Base-by-base conservation (phyloP, 345 rosid species). In the Rhodamnia argentea region DNA sequence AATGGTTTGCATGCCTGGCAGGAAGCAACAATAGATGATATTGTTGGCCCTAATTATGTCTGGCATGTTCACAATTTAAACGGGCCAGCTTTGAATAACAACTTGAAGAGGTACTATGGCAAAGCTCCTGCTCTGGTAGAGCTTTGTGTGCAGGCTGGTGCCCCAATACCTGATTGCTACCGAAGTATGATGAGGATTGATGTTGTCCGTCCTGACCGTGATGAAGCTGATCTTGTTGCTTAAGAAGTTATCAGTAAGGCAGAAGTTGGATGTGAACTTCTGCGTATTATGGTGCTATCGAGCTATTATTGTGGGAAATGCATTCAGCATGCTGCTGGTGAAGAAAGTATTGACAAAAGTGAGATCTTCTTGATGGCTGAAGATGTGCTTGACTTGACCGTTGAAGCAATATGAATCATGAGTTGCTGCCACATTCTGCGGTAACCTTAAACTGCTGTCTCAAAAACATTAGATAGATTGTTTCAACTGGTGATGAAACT, bases 1-100 rank as follows among this genome's bases (percentile, higher is more conserved):
- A 90, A 95, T 44, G 97, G 99, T 85, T 89, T 94, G 91, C 98
- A 95, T 74, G 97, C 96, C 0, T 96, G 98, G 98, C 98, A 95
- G 89, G 98, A 96, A 88, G 98, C 99, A 3, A 94, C 91, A 2
- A 83, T 93, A 5, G 92, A 94, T 84, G 98, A 96, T 89, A 88
- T 96, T 57, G 90, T 96, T 8, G 91, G 95, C 87, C 96, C 94
- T 32, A 96, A 93, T 91, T 95, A 91, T 87, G 99, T 93, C 20
- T 96, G 98, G 99, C 96, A 94, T 90, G 96, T 95, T 55, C 87
- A 85, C 32, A 93, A 96, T 89, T 89, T 89, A 37, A 85, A 91
- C 40, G 85, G 92, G 56, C 92, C 92, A 83, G 91, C 92, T 83
- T 91, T 94, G 87, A 90, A 87, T 78, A 96, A 94, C 88, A 90